A percentile compares a stretch with the other conserved stretches of the same genome.
Conservation (phyloP, 2,329 filamentous ascomycete genomes). For the Botrytis fabae region DNA sequence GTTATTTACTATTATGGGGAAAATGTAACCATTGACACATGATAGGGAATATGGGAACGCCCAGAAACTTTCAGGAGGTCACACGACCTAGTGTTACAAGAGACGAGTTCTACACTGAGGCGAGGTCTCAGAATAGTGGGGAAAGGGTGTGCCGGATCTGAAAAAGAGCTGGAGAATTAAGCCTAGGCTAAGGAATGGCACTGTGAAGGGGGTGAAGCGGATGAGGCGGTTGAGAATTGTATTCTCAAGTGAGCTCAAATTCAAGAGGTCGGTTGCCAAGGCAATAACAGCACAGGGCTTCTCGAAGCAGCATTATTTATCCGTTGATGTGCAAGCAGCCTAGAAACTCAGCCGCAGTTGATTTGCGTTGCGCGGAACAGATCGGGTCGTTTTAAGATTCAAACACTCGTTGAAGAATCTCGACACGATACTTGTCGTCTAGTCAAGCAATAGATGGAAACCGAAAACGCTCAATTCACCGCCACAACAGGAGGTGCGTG, state of each 20-base stretch:
- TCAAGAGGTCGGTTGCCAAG: background rate
- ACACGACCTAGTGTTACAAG: background rate
- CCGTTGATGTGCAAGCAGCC: background rate
- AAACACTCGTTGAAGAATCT: background rate
- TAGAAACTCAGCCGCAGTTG: background rate
- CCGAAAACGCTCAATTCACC: conserved; percentile 3
- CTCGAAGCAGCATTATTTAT: background rate
- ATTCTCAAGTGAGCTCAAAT: background rate
- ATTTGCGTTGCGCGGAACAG: background rate
- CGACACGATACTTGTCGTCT: background rate
- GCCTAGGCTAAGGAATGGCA: background rate
- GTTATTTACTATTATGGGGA: background rate
- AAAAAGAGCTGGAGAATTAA: background rate
- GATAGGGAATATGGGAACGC: background rate
- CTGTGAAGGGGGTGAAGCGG: background rate
- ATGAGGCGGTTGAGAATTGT: background rate
- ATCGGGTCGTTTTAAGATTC: background rate
- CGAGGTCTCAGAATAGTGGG: background rate
- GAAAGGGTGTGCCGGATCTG: background rate
- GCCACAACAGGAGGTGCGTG: background rate
- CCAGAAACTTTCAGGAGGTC: background rate
- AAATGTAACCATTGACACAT: background rate
- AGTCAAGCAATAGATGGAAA: background rate
- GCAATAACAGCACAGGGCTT: background rate
- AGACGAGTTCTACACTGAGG: background rate